Conservation (phyloP, 441 rosid genomes). For the Codiaeum variegatum region DNA sequence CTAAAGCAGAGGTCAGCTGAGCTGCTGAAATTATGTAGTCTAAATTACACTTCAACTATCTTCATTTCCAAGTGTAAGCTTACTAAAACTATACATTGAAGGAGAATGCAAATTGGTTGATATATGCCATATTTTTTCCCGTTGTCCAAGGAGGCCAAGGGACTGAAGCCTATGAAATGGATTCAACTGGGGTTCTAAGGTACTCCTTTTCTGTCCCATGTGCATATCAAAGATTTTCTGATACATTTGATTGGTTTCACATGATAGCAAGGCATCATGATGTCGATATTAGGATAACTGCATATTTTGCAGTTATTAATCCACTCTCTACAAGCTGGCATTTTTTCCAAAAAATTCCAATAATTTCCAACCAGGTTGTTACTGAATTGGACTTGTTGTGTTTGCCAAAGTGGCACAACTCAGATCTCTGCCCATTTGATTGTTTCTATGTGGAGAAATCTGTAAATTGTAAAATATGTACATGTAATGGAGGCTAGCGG, state of each 20-base stretch:
- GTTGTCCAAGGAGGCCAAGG: conserved; percentile 10
- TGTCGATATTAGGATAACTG: conserved; percentile 21
- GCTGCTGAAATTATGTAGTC: conserved; percentile 77
- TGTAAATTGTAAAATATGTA: neutral
- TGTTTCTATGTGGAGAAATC: conserved; percentile 10
- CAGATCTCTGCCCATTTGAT: neutral
- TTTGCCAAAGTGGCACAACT: conserved; percentile 3
- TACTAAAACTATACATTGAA: conserved; percentile 70
- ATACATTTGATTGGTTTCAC: conserved; percentile 12
- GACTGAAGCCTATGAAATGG: conserved; percentile 10
- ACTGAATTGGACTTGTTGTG: neutral
- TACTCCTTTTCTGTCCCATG: conserved; percentile 15
- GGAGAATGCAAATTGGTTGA: conserved; percentile 17
- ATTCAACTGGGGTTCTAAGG: conserved; percentile 9
- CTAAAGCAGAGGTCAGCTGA: conserved; percentile 80
- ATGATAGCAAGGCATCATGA: conserved; percentile 17
- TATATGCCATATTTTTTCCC: neutral
- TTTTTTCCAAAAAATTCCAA: conserved; percentile 1
- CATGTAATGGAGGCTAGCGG: neutral
- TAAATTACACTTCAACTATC: conserved; percentile 60
- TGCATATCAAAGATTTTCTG: conserved; percentile 20
- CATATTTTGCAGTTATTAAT: conserved; percentile 8
- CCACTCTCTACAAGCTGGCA: conserved; percentile 21
- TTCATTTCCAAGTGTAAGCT: conserved; percentile 91
- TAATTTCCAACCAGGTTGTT: conserved; percentile 10